Base-by-base conservation (phyloP, 2,329 filamentous ascomycete genomes). In the Hypoxylon sp. region DNA sequence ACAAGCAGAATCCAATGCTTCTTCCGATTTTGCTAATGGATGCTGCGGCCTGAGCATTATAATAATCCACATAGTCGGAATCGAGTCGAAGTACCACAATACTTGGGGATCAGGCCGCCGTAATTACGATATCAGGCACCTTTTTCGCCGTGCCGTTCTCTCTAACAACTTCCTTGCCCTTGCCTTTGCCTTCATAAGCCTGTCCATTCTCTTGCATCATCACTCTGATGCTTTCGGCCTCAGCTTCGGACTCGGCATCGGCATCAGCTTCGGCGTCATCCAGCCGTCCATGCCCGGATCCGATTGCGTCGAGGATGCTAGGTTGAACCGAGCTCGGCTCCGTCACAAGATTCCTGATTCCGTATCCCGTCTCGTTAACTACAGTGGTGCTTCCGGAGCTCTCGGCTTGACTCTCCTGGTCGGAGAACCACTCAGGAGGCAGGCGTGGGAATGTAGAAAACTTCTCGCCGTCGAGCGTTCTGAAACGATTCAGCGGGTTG, bases 71-170 rank as follows among this genome's bases (percentile, higher is more conserved):
- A 2, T 5, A 56, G 28, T 30, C 17, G 17, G 6, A 46, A 56
- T 23, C 11, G 14, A 56, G 17, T 43, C 38, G n/a, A 10, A 34
- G 28, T 28, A n/a, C 10, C 14, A n/a, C 9, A 14, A 5, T 45
- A 13, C 11, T 5, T 11, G 17, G 9, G 10, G 13, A 6, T 49
- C 9, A 36, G 32, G 11, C 43, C 13, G 38, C 5, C 9, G 56
- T 59, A 23, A 59, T 23, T 11, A 59, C 56, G 45, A 59, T 59
- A 14, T 46, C n/a, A 25, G 56, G 56, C 9, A 59, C 14, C 21
- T n/a, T 19, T 5, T 38, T 23, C 7, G 5, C 32, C 7, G 21
- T 34, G 38, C 11, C 36, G n/a, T 41, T 10, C 41, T 36, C 9
- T 5, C 11, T 46, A 2, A 3, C 23, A 21, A 6, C 30, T 41